Evolutionary conservation across 441 rosid genomes (phyloP).

Genomic region (Macaranga tanarius): DNA sequence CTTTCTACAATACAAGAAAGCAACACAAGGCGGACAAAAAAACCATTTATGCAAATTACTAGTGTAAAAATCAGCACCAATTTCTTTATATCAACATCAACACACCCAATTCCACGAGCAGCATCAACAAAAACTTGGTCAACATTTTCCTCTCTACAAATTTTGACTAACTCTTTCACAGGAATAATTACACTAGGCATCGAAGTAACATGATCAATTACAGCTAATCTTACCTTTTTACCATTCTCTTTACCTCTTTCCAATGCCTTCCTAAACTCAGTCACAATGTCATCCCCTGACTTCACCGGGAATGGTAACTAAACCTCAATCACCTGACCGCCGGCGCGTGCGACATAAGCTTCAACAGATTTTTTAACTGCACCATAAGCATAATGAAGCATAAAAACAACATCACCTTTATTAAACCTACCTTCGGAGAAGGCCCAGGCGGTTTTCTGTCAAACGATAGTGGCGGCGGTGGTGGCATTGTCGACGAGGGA

Average conservation of each 20-base stretch:
- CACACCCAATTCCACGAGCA: constrained; percentile 88
- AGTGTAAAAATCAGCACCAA: constrained; percentile 89
- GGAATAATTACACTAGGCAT: constrained; percentile 91
- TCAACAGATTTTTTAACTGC: constrained; percentile 84
- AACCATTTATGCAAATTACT: constrained; percentile 93
- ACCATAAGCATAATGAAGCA: constrained; percentile 90
- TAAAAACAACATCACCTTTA: constrained; percentile 68
- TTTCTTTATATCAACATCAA: constrained; percentile 77
- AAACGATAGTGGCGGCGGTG: constrained; percentile 78
- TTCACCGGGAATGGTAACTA: constrained; percentile 71
- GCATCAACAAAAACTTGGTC: constrained; percentile 85
- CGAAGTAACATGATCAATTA: constrained; percentile 90
- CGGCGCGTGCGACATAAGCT: constrained; percentile 76
- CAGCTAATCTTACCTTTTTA: constrained; percentile 68
- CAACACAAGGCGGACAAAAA: constrained; percentile 79
- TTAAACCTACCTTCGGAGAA: constrained; percentile 61
- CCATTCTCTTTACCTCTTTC: constrained; percentile 61
- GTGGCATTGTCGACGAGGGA: constrained; percentile 93
- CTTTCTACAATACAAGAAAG: constrained; percentile 68
- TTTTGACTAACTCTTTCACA: constrained; percentile 63
- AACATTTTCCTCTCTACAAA: constrained; percentile 78
- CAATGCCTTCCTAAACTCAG: constrained; percentile 57
- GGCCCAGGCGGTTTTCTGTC: constrained; percentile 68
- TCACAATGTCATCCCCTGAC: constrained; percentile 54
- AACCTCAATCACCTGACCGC: constrained; percentile 81